Conservation (phyloP, 164 flowering plant genomes). For the Vitis riparia region DNA sequence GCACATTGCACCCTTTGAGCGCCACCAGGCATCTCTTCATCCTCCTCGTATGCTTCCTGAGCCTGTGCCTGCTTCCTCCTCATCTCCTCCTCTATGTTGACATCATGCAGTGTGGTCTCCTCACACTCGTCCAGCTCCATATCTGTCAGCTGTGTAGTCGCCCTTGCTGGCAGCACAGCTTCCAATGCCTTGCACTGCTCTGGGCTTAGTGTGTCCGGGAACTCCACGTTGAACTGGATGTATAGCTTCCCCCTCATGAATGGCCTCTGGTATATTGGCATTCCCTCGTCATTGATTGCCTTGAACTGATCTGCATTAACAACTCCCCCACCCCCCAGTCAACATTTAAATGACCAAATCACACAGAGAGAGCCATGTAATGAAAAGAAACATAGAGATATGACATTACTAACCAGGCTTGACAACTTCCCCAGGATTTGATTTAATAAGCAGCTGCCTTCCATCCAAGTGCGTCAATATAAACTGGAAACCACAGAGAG, state of each 20-base stretch:
- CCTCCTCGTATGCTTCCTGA: slow-evolving; percentile 81
- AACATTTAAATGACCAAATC: too few species aligned
- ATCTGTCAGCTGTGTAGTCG: slow-evolving; percentile 46
- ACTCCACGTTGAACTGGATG: slow-evolving; percentile 81
- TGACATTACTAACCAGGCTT: slow-evolving; percentile 64
- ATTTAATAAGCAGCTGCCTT: slow-evolving; percentile 77
- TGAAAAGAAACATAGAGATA: too few species aligned
- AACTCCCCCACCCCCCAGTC: too few species aligned
- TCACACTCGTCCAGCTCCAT: slow-evolving; percentile 93
- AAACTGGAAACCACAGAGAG: slow-evolving; percentile 84
- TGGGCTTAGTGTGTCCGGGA: slow-evolving; percentile 63
- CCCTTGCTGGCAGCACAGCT: slow-evolving; percentile 54
- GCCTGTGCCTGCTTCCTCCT: slow-evolving; percentile 69
- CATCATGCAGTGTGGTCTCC: slow-evolving; percentile 86
- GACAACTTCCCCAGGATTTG: slow-evolving; percentile 84
- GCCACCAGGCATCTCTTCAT: slow-evolving; percentile 61
- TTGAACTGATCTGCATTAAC: slow-evolving; percentile 59
- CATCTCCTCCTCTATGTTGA: slow-evolving; percentile 90
- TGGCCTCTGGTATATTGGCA: slow-evolving; percentile 84
- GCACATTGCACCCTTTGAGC: slow-evolving; percentile 81
- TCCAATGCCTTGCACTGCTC: slow-evolving; percentile 69
- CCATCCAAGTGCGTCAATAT: slow-evolving; percentile 71
- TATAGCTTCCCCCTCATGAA: slow-evolving; percentile 93
- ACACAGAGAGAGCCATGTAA: too few species aligned
- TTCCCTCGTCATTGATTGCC: slow-evolving; percentile 91